Evolutionary conservation across 176 grass and related monocot genomes (phyloP).

Genomic region (Triticum monococcum): DNA sequence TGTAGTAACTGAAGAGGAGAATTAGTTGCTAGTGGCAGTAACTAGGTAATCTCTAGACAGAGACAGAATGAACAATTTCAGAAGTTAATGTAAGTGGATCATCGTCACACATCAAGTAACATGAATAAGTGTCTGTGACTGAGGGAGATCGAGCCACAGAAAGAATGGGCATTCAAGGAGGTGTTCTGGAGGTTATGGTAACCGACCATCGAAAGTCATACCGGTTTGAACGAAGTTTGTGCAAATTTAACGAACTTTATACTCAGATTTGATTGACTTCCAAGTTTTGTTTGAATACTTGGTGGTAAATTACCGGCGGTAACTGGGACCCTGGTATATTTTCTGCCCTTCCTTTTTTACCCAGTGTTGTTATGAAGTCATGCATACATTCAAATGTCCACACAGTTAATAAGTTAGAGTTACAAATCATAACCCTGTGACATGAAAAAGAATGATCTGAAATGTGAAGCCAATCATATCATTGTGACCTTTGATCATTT

Average conservation of each 20-base stretch:
- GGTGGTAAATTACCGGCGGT: not conserved
- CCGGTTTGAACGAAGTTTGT: not conserved
- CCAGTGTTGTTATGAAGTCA: not conserved
- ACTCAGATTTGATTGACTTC: not conserved
- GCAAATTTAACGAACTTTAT: not conserved
- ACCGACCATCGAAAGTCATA: not conserved
- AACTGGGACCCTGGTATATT: not conserved
- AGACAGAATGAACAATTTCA: not conserved
- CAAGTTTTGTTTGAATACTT: not conserved
- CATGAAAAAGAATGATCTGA: not conserved
- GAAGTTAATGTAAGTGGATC: not conserved
- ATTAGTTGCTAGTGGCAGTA: conserved; percentile 6
- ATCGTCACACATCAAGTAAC: not conserved
- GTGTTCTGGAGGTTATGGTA: not conserved
- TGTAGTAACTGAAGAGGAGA: conserved; percentile 58
- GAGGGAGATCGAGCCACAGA: not conserved
- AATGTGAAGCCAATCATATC: conserved; percentile 27
- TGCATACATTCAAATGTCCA: not conserved
- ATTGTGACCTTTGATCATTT: conserved; percentile 41
- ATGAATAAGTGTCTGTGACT: conserved; percentile 14
- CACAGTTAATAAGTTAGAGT: not conserved
- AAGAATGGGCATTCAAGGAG: not conserved
- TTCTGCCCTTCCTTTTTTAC: not conserved
- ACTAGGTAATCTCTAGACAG: not conserved
- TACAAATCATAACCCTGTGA: conserved; percentile 19